phyloP scores from a whole-genome alignment of 23 red algal species.

The Pyropia yezoensis region DNA sequence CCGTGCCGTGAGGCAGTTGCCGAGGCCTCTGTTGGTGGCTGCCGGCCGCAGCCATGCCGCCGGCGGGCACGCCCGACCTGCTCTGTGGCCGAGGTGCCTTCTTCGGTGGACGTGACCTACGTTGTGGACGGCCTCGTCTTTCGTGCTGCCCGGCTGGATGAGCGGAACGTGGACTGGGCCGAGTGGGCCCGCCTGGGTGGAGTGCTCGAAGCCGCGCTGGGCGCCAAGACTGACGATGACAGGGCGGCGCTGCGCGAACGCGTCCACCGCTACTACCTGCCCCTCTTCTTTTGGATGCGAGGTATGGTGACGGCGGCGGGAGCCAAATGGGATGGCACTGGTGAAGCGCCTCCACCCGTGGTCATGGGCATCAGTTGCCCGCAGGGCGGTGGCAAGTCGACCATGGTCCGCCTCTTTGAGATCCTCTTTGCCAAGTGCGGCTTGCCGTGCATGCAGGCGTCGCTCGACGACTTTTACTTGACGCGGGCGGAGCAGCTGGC shows the following conservation, averaged over 20 bases:
- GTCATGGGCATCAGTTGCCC: slow-evolving; percentile 85
- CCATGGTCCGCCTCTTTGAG: slow-evolving; percentile 62
- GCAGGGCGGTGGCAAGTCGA: slow-evolving; percentile 97
- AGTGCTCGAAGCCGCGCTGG: slow-evolving; percentile 40
- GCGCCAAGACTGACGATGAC: slow-evolving; percentile 16
- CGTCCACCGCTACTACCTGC: slow-evolving; percentile 74
- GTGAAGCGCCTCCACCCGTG: slow-evolving; percentile 18
- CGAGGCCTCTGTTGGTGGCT: too few relatives aligned
- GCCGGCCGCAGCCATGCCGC: too few relatives aligned
- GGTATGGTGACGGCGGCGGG: slow-evolving; percentile 18
- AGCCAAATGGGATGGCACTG: slow-evolving; percentile 5
- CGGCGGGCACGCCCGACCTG: too few relatives aligned
- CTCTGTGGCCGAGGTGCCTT: slow-evolving; percentile 12
- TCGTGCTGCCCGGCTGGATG: slow-evolving; percentile 3
- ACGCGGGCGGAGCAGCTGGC: slow-evolving; percentile 69
- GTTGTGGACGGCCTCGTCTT: slow-evolving; percentile 8
- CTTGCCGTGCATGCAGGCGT: slow-evolving; percentile 37
- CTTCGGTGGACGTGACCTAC: slow-evolving; percentile 8
- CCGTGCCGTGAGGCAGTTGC: too few relatives aligned
- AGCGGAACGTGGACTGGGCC: slow-evolving; percentile 11
- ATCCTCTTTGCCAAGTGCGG: slow-evolving; percentile 29
- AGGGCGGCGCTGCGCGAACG: slow-evolving; percentile 9
- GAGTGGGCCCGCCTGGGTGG: slow-evolving; percentile 44
- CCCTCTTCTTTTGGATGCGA: slow-evolving; percentile 70
- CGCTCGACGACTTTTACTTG: slow-evolving; percentile 93